These are phyloP conservation scores for Neocatenulostroma microsporum DNA, from an alignment of 2,329 filamentous ascomycete species.

Conservation along the genomic window DNA sequence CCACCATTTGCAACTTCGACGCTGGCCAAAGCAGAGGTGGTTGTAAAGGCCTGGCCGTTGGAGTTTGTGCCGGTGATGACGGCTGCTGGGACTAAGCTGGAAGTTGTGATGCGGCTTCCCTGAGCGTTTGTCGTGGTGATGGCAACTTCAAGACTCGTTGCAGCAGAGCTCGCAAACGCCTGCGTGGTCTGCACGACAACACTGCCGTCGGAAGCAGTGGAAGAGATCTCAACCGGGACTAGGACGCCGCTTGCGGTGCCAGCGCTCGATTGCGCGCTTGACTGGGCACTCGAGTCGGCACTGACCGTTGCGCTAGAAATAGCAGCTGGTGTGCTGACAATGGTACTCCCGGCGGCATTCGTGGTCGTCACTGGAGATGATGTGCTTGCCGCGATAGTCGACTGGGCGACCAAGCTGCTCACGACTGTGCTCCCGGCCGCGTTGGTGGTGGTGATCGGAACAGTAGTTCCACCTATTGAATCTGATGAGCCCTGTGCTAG, in stretches of 20 bases:
- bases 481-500: conserved; percentile 8
- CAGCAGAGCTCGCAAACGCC: conserved; percentile 30
- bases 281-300: no score
- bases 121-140: conserved; percentile 26
- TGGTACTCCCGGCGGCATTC: conserved; percentile 13
- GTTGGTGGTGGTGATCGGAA: conserved; percentile 22
- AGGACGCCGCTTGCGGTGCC: conserved; percentile 27
- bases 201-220: conserved; percentile 32
- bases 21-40: conserved; percentile 32
- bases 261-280: conserved; percentile 6
- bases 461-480: conserved; percentile 5
- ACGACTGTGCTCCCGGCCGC: conserved; percentile 15
- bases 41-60: conserved; percentile 30
- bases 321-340: conserved; percentile 13
- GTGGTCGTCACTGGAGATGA: conserved; percentile 15
- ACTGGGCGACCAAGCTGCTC: conserved; percentile 15
- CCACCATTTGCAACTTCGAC: conserved; percentile 32
- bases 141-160: conserved; percentile 23
- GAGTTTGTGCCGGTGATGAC: conserved; percentile 35
- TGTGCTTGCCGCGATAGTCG: conserved; percentile 15
- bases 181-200: conserved; percentile 31
- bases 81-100: conserved; percentile 33
- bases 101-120: conserved; percentile 25
- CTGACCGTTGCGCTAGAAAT: conserved; percentile 15
- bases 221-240: conserved; percentile 33